phyloP scores from a whole-genome alignment of 495 filamentous ascomycete genomes.

The Amniculicola lignicola region DNA sequence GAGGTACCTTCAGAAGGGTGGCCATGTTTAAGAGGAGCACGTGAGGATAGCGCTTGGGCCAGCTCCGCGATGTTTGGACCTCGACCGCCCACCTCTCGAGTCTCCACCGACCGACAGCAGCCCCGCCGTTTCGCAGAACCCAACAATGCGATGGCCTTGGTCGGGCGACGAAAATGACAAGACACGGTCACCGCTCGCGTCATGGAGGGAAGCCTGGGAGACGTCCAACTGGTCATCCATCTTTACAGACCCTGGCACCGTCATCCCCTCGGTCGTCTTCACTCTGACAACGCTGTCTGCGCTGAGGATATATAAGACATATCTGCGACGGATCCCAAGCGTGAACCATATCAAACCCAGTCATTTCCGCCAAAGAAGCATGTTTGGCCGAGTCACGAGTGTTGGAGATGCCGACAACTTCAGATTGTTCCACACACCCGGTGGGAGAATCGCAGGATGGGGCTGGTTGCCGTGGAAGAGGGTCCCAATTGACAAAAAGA shows the following conservation, averaged over 20 bases:
- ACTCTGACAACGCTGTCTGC: slow-evolving; percentile 61
- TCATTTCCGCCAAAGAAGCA: slow-evolving; percentile 64
- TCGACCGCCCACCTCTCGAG: too few relatives aligned
- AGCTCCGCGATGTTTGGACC: too few relatives aligned
- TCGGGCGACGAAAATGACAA: slow-evolving; percentile 37
- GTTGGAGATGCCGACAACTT: slow-evolving; percentile 97
- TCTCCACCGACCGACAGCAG: neutral
- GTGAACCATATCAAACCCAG: slow-evolving; percentile 65
- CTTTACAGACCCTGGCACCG: slow-evolving; percentile 59
- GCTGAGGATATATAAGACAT: slow-evolving; percentile 64
- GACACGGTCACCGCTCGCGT: slow-evolving; percentile 26
- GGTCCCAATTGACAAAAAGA: slow-evolving; percentile 63
- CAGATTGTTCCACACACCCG: slow-evolving; percentile 87
- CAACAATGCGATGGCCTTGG: slow-evolving; percentile 38
- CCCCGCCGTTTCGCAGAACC: slow-evolving; percentile 4
- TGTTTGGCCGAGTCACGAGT: slow-evolving; percentile 84
- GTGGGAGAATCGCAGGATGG: slow-evolving; percentile 83
- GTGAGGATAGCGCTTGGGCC: too few relatives aligned
- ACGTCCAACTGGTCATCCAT: slow-evolving; percentile 59
- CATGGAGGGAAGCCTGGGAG: slow-evolving; percentile 53
- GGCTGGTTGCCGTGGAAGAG: slow-evolving; percentile 76
- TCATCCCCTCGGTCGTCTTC: slow-evolving; percentile 66
- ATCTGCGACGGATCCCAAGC: slow-evolving; percentile 76
- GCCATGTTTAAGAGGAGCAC: too few relatives aligned
- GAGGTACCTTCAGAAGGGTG: too few relatives aligned